Evolutionary conservation across 148 eudicot species (phyloP), one percentile per base, ranked within the genome.

Genomic region (Cornus florida): DNA sequence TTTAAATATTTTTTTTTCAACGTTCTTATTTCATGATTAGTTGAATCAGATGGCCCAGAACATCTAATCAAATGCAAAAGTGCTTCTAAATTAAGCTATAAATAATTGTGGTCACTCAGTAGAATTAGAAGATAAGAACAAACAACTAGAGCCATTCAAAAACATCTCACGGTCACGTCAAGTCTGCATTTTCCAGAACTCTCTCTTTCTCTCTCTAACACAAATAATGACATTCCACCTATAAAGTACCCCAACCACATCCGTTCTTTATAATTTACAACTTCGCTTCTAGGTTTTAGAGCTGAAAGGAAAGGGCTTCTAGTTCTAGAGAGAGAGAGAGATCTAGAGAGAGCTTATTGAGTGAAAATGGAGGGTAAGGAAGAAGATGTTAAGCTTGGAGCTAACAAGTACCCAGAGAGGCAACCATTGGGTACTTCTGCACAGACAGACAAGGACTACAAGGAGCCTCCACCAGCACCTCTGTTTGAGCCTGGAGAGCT

Each of bases 381-480:
- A 74, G 95, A 91, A 69, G 97, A 93, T 87, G 95, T 93, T 50
- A 90, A 46, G 73, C 78, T 93, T 17, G 97, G 97, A 83, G 95
- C 94, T 2, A 93, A 90, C 95, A 90, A 90, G 87, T 91, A 67
- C 86, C n/a, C 89, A 66, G 97, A 93, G 79, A 90, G 81, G 68
- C 93, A 90, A 39, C 95, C 95, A 3, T 17, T 93, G 10, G 97
- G 97, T 2, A 91, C 95, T n/a, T 70, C 93, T 24, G 97, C 97
- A 4, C 93, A 90, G 69, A 82, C 88, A 74, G 90, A 88, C 70
- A 93, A 90, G 83, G 93, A 86, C 83, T 93, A 93, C 87, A 88
- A 88, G 70, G 98, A 93, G 77, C 86, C 94, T 75, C 98, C 98
- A 46, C 90, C 98, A 69, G 94, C 96, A 10, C 98, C 98, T 0